Base-by-base conservation (phyloP, 2,329 filamentous ascomycete genomes). In the Daldinia sp. region DNA sequence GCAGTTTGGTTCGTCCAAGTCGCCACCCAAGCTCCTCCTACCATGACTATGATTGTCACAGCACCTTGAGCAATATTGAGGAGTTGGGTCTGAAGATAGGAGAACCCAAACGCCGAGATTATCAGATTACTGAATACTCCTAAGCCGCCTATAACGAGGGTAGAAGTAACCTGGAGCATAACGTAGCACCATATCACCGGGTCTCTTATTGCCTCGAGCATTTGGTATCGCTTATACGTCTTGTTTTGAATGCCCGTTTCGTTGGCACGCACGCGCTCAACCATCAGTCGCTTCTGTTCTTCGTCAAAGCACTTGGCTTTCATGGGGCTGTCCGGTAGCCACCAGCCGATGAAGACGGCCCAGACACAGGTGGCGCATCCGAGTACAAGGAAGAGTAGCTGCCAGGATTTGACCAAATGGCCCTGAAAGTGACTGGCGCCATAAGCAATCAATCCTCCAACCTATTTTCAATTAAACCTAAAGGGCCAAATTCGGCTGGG, bases 271-370 rank as follows among this genome's bases (percentile, higher is more conserved):
- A 79, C 73, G 10, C 77, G 72, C 62, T 77, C 74, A 6, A 77
- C 69, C 65, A 75, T 69, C 15, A 77, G 60, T 6, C 68, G 68
- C 48, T 77, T 78, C 19, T 80, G 74, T 19, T 78, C 76, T 11
- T 78, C 74, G 29, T 70, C 76, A 35, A 82, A 73, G 67, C 85
- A 86, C 13, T 76, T 77, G 1, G 83, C 82, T 57, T 80, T 81
- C 57, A 80, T 77, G 0, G 84, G 82, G 49, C 77, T 80, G 63
- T 85, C 82, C 0, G 82, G 81, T 19, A 86, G 76, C 68, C 71
- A 77, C 68, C 70, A 73, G 10, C 71, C 71, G 45, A 78, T 73
- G 29, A 77, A 74, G 6, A 71, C 21, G 11, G 72, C 73, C 71
- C 71, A 76, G 5, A 67, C 68, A 15, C 71, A 70, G 0, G 77